Conservation (phyloP, 331 rosid species). For the Prunus yedoensis region DNA sequence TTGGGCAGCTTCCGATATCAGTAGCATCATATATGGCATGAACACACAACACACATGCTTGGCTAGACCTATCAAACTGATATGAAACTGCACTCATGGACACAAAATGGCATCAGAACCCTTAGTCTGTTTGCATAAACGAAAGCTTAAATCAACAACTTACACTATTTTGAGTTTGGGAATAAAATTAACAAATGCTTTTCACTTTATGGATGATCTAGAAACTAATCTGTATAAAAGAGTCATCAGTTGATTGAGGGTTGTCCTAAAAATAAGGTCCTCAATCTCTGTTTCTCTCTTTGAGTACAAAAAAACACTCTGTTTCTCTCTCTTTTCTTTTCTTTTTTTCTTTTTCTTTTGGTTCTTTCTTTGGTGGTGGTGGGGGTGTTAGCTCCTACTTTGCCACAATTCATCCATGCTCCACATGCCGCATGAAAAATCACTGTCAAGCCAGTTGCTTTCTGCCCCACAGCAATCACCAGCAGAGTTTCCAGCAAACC, state of each 20-base stretch:
- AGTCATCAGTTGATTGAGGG: conserved; percentile 1
- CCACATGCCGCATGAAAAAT: conserved; percentile 35
- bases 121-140: background rate
- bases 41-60: background rate
- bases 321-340: background rate
- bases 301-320: no score
- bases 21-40: background rate
- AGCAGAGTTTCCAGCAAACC: conserved; percentile 25
- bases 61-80: background rate
- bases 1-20: background rate
- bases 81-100: no score
- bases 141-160: background rate
- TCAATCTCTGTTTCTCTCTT: background rate
- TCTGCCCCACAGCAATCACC: conserved; percentile 38
- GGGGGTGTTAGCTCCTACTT: background rate
- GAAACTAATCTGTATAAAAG: conserved; percentile 4
- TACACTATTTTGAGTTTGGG: background rate
- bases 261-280: conserved; percentile 14
- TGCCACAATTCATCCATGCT: conserved; percentile 53
- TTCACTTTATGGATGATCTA: conserved; percentile 5
- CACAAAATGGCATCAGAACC: background rate
- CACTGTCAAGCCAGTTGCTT: conserved; percentile 44
- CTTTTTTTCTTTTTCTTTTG: background rate
- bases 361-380: background rate
- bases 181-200: conserved; percentile 18